Conservation (phyloP, 139 green algal species). For the Pseudopediastrum boryanum region DNA sequence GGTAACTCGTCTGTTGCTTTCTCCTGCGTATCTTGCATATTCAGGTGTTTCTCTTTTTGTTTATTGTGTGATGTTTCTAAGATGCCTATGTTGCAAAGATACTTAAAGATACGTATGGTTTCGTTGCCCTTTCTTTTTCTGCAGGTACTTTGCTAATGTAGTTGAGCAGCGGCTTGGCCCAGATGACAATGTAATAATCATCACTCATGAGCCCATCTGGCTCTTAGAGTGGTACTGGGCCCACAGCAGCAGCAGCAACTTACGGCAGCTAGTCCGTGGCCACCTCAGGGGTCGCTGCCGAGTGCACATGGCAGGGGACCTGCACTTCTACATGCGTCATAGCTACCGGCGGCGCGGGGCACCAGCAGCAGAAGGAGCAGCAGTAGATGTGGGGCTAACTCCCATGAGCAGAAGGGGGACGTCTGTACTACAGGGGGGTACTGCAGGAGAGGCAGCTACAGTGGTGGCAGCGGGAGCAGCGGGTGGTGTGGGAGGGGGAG, state of each 20-base stretch:
- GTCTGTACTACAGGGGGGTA: conserved; percentile 1
- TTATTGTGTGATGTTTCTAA: no score
- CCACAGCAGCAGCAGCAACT: conserved; percentile 54
- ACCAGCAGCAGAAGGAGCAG: neutral
- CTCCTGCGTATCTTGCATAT: no score
- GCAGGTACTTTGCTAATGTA: conserved; percentile 88
- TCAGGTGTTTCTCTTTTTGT: no score
- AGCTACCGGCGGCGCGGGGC: conserved; percentile 20
- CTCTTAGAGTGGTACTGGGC: conserved; percentile 85
- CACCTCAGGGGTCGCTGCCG: conserved; percentile 75
- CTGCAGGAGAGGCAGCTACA: conserved; percentile 20
- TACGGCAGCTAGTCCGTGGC: conserved; percentile 81
- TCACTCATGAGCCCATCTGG: conserved; percentile 90
- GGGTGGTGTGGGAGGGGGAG: no score
- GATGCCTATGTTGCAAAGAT: no score
- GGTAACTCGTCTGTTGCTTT: no score
- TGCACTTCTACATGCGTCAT: conserved; percentile 95
- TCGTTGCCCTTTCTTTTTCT: no score
- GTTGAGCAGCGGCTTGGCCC: conserved; percentile 78
- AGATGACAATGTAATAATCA: conserved; percentile 78
- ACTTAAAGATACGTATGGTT: no score
- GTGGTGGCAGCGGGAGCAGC: conserved; percentile 6
- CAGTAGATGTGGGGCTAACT: no score
- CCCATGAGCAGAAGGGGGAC: conserved; percentile 29
- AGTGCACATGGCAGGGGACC: conserved; percentile 82